phyloP scores from a whole-genome alignment of 2,329 filamentous ascomycete genomes.

The Cladosporium austrohemisphaericum region DNA sequence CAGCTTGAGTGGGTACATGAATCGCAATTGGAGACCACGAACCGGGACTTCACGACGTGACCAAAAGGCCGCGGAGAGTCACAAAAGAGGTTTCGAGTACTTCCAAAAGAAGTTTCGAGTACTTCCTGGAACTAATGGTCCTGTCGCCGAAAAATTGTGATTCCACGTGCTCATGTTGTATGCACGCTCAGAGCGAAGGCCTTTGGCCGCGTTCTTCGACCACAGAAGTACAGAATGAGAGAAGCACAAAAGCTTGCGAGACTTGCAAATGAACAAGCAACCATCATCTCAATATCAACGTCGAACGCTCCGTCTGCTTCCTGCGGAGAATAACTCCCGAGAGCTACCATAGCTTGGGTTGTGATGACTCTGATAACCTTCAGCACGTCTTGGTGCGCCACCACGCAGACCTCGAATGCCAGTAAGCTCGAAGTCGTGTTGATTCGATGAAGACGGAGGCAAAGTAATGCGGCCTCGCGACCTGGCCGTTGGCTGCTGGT shows the following conservation, averaged over 20 bases:
- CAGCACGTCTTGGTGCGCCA: conserved; percentile 17
- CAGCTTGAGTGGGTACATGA: conserved; percentile 6
- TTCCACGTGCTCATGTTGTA: no score
- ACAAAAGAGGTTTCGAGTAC: no score
- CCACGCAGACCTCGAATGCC: conserved; percentile 27
- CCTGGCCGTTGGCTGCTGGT: neutral
- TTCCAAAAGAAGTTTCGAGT: no score
- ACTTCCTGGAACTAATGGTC: no score
- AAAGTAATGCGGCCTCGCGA: conserved; percentile 20
- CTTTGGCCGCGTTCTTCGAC: no score
- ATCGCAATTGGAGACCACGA: neutral
- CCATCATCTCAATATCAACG: conserved; percentile 14
- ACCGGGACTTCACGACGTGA: neutral
- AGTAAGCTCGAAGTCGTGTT: conserved; percentile 20
- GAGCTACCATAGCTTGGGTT: conserved; percentile 13
- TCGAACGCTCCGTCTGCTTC: conserved; percentile 23
- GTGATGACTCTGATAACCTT: neutral
- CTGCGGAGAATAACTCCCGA: conserved; percentile 18
- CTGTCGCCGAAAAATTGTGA: no score
- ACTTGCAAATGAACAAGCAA: neutral
- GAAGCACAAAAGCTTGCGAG: neutral
- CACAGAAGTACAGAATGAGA: no score
- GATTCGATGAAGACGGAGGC: conserved; percentile 8
- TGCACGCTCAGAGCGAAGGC: no score
- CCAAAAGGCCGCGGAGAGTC: no score